phyloP scores from a whole-genome alignment of 768 basidiomycete species.

The Lyophyllum semitale region DNA sequence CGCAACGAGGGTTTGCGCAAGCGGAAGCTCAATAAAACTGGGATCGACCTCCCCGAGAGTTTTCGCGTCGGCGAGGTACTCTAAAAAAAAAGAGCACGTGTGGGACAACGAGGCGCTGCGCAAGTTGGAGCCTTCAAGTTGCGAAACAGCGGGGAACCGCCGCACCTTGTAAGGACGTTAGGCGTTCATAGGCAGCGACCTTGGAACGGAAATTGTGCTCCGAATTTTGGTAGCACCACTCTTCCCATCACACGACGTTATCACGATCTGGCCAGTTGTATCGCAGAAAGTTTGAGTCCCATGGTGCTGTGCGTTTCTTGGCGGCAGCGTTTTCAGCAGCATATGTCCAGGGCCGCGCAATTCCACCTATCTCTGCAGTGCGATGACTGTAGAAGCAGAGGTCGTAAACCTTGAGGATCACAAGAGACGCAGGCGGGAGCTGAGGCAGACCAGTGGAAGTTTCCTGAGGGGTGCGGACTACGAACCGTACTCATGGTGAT shows the following conservation, averaged over 20 bases:
- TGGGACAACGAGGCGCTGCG: background rate
- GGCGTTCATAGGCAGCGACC: background rate
- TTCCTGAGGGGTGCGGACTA: background rate
- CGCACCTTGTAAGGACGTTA: background rate
- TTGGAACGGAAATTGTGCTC: background rate
- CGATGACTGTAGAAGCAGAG: background rate
- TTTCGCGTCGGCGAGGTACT: background rate
- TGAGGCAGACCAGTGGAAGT: background rate
- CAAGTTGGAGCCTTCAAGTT: background rate
- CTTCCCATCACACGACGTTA: background rate
- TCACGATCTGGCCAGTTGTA: background rate
- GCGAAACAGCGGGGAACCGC: background rate
- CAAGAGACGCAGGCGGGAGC: background rate
- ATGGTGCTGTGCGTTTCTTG: background rate
- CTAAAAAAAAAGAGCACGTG: background rate
- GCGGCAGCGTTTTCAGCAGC: background rate
- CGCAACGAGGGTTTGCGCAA: background rate
- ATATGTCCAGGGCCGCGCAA: background rate
- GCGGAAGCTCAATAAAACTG: background rate
- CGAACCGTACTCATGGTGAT: background rate
- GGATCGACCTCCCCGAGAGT: background rate
- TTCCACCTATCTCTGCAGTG: too few species aligned
- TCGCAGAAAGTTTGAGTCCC: background rate
- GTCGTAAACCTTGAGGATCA: background rate
- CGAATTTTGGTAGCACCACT: background rate